Conservation (phyloP, 768 basidiomycete genomes). For the Suillus subluteus region DNA sequence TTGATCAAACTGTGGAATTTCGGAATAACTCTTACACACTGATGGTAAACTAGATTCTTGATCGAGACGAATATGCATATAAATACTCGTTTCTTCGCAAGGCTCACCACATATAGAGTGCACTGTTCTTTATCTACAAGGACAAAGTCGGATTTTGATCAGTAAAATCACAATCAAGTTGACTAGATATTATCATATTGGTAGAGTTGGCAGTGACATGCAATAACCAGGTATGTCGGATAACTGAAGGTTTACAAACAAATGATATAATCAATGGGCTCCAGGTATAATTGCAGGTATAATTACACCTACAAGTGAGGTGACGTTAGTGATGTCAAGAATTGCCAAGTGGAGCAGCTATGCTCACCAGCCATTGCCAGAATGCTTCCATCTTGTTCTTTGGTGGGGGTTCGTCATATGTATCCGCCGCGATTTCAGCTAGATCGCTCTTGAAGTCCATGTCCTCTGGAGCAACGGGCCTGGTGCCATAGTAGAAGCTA, state of each 20-base stretch:
- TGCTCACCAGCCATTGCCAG: slow-evolving; percentile 80
- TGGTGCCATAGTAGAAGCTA: slow-evolving; percentile 44
- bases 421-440: slow-evolving; percentile 70
- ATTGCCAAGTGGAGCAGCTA: background rate
- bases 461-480: slow-evolving; percentile 46
- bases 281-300: slow-evolving; percentile 3
- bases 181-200: slow-evolving; percentile 5
- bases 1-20: background rate
- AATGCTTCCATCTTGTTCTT: slow-evolving; percentile 67
- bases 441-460: slow-evolving; percentile 86
- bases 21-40: too few relatives aligned
- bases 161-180: background rate
- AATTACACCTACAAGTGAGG: slow-evolving; percentile 9
- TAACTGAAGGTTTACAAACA: background rate
- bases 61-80: background rate
- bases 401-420: slow-evolving; percentile 73
- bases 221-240: background rate
- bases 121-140: background rate
- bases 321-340: background rate
- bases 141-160: background rate
- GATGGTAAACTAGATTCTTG: background rate
- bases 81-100: background rate
- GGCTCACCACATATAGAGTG: too few relatives aligned
- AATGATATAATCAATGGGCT: background rate
- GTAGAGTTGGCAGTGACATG: background rate